phyloP scores from a whole-genome alignment of 192 early-diverging fungal genomes.

The Haplosporangium gracile region DNA sequence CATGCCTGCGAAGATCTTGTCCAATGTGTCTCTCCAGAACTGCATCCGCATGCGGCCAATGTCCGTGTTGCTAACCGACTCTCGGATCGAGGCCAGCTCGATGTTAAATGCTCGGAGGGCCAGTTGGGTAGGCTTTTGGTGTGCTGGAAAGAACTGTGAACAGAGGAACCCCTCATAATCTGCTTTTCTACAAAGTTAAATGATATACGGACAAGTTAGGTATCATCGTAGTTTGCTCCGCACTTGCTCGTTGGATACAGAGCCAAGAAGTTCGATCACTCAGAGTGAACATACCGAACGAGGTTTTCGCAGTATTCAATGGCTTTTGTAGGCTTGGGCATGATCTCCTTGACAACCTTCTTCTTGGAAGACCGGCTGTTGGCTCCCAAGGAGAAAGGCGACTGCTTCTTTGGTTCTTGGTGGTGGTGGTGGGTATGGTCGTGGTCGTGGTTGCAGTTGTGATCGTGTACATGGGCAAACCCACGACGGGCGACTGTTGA shows the following conservation, averaged over 20 bases:
- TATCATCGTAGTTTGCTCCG: not conserved
- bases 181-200: conserved; percentile 13
- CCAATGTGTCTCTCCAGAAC: conserved; percentile 91
- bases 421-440: conserved; percentile 28
- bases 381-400: conserved; percentile 36
- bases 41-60: conserved; percentile 87
- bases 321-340: conserved; percentile 25
- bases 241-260: not conserved
- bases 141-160: conserved; percentile 75
- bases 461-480: conserved; percentile 28
- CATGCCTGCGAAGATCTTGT: conserved; percentile 69
- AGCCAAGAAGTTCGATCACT: not conserved
- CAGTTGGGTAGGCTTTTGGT: conserved; percentile 75
- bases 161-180: conserved; percentile 55
- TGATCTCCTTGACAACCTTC: conserved; percentile 14
- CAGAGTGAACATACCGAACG: conserved; percentile 34
- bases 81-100: conserved; percentile 85
- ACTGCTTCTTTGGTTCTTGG: conserved; percentile 34
- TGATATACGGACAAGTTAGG: not conserved
- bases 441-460: conserved; percentile 41
- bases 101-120: conserved; percentile 92
- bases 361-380: conserved; percentile 3
- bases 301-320: conserved; percentile 49
- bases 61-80: conserved; percentile 73
- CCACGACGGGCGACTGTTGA: not conserved